Conservation (phyloP, 2,329 filamentous ascomycete genomes). For the Aspergillus sergii region DNA sequence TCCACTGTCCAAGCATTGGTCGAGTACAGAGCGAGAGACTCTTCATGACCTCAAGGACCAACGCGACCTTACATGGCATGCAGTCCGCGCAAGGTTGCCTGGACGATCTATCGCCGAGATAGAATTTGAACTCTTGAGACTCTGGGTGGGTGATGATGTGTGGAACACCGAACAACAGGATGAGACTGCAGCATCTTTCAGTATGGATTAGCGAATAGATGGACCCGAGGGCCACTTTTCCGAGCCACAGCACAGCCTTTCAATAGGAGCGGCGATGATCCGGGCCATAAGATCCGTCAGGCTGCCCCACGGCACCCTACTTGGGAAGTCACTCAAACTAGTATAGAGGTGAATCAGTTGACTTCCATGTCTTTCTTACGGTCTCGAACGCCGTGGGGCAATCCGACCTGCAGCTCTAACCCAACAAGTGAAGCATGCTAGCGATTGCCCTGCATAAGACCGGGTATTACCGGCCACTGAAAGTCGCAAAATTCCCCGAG, state of each 20-base stretch:
- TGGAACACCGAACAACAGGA: slow-evolving; percentile 15
- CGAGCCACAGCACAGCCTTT: not conserved
- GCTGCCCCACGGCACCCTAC: not conserved
- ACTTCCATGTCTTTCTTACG: not conserved
- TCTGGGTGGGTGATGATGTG: slow-evolving; percentile 31
- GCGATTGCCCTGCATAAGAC: not conserved
- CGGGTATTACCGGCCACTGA: not conserved
- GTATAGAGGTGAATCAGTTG: not conserved
- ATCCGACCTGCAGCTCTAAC: not conserved
- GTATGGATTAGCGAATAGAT: slow-evolving; percentile 1
- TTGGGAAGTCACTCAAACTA: not conserved
- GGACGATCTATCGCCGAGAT: slow-evolving; percentile 33
- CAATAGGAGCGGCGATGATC: not conserved
- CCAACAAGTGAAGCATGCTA: not conserved
- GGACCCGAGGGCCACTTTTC: slow-evolving; percentile 6
- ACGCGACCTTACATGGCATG: slow-evolving; percentile 34
- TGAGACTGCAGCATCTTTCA: not conserved
- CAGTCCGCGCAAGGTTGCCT: slow-evolving; percentile 31
- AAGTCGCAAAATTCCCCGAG: not conserved
- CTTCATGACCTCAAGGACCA: slow-evolving; percentile 29
- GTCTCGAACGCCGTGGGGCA: not conserved
- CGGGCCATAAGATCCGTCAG: not conserved
- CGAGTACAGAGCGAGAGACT: slow-evolving; percentile 27
- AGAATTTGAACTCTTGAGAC: slow-evolving; percentile 37
- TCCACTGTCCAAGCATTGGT: slow-evolving; percentile 32